A percentile compares a stretch with the other conserved stretches of the same genome.
Conservation (phyloP, 1,284 basidiomycete genomes). For the Tilletia setariae region DNA sequence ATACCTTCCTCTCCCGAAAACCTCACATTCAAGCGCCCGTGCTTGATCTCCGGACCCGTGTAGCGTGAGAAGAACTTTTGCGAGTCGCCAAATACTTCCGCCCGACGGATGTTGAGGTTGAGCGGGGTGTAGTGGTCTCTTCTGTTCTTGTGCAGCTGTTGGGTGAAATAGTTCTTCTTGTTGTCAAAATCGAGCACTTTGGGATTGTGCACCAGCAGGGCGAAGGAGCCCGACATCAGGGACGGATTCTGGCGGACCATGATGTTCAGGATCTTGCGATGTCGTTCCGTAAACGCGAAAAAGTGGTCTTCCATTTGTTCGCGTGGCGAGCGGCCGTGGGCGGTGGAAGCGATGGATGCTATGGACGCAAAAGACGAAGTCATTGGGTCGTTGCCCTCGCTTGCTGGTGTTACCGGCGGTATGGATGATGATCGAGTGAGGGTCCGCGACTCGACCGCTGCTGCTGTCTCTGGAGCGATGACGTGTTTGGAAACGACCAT, state of each 20-base stretch:
- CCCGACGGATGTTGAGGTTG: slow-evolving; percentile 85
- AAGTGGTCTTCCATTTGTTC: slow-evolving; percentile 71
- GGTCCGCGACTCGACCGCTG: neutral
- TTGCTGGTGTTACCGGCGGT: slow-evolving; percentile 28
- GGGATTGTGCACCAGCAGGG: slow-evolving; percentile 89
- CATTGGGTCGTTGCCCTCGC: slow-evolving; percentile 19
- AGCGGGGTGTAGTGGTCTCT: slow-evolving; percentile 79
- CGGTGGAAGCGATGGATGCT: slow-evolving; percentile 1
- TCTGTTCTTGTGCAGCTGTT: slow-evolving; percentile 79
- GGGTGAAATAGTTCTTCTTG: slow-evolving; percentile 97
- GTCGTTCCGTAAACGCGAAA: slow-evolving; percentile 87
- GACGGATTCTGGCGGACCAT: slow-evolving; percentile 98
- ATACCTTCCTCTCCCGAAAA: slow-evolving; percentile 98
- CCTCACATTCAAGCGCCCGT: slow-evolving; percentile 92
- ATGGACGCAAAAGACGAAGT: slow-evolving; percentile 3
- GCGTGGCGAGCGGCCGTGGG: slow-evolving; percentile 26
- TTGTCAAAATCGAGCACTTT: slow-evolving; percentile 99
- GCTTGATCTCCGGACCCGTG: slow-evolving; percentile 93
- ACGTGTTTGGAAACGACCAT: slow-evolving; percentile 99
- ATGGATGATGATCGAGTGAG: slow-evolving; percentile 24
- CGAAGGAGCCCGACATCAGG: slow-evolving; percentile 96
- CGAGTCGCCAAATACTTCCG: slow-evolving; percentile 94
- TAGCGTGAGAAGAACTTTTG: slow-evolving; percentile 86
- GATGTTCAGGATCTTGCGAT: slow-evolving; percentile 88
- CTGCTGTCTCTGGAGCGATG: slow-evolving; percentile 33